Percentiles rank a stretch among this genome's conserved stretches.
phyloP scores from a whole-genome alignment of 176 grass and related monocot genomes.

The Poa annua region DNA sequence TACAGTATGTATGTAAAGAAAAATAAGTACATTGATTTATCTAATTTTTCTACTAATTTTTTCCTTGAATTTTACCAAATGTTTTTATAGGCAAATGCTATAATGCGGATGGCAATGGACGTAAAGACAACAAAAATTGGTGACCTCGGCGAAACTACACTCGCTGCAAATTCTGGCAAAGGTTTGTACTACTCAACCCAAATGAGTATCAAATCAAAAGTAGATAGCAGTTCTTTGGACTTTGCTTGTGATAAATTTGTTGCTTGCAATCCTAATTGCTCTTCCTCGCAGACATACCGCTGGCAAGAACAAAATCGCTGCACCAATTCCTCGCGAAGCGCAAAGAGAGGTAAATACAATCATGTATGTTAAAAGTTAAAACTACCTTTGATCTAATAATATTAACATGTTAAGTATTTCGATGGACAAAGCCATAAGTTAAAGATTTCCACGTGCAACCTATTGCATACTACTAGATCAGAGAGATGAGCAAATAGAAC shows the following conservation, averaged over 20 bases:
- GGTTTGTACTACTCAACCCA: slow-evolving; percentile 33
- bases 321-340: slow-evolving; percentile 71
- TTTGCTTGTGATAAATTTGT: not conserved
- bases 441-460: not conserved
- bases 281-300: slow-evolving; percentile 55
- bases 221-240: not conserved
- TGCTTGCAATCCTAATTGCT: not conserved
- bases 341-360: slow-evolving; percentile 60
- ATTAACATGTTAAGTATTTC: not conserved
- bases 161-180: slow-evolving; percentile 43
- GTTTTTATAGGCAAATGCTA: slow-evolving; percentile 53
- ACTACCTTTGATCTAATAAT: not conserved
- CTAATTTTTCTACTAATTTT: not conserved
- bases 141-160: not conserved
- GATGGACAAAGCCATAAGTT: not conserved
- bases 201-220: not conserved
- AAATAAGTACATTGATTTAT: no score
- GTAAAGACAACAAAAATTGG: not conserved
- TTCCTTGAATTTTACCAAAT: not conserved
- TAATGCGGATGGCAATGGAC: slow-evolving; percentile 54
- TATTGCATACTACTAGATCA: not conserved
- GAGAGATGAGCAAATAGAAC: not conserved
- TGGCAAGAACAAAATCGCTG: slow-evolving; percentile 73
- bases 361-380: not conserved
- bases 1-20: not conserved